Conservation (phyloP, 805 yeast genomes). For the Wickerhamiella domercqiae region DNA sequence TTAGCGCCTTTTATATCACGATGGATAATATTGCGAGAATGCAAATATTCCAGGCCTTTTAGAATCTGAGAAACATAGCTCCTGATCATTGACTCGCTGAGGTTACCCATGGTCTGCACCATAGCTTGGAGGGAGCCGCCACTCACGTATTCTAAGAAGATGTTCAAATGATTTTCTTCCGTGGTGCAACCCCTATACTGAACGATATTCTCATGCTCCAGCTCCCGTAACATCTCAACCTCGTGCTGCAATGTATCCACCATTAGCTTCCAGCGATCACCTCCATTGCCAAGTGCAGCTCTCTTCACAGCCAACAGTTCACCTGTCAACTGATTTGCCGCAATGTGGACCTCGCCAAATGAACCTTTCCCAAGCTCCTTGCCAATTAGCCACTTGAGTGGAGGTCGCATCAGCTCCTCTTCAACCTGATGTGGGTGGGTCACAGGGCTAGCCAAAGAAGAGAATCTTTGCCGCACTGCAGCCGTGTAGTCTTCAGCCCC, state of each 20-base stretch:
- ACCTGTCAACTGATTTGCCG: constrained; percentile 83
- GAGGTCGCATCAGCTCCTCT: constrained; percentile 37
- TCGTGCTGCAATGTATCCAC: constrained; percentile 17
- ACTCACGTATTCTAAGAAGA: constrained; percentile 63
- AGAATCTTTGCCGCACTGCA: constrained; percentile 1
- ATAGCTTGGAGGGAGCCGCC: constrained; percentile 53
- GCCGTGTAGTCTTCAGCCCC: constrained; percentile 2
- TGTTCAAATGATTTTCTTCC: constrained; percentile 56
- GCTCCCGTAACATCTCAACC: constrained; percentile 50
- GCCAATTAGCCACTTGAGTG: constrained; percentile 82
- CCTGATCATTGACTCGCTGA: constrained; percentile 60
- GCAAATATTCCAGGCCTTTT: constrained; percentile 59
- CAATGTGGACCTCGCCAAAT: constrained; percentile 85
- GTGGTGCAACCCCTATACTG: constrained; percentile 79
- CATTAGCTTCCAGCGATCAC: constrained; percentile 17
- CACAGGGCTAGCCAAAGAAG: constrained; percentile 2
- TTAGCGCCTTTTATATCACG: constrained; percentile 85
- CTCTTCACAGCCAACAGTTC: constrained; percentile 96
- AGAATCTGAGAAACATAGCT: constrained; percentile 64
- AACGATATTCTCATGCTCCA: constrained; percentile 86
- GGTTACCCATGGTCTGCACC: constrained; percentile 56
- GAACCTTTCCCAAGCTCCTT: constrained; percentile 89
- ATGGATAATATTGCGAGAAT: constrained; percentile 61
- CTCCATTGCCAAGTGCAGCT: constrained; percentile 48
- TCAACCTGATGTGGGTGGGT: constrained; percentile 15